Conservation (phyloP, 495 filamentous ascomycete genomes). For the Sordaria brevicollis region DNA sequence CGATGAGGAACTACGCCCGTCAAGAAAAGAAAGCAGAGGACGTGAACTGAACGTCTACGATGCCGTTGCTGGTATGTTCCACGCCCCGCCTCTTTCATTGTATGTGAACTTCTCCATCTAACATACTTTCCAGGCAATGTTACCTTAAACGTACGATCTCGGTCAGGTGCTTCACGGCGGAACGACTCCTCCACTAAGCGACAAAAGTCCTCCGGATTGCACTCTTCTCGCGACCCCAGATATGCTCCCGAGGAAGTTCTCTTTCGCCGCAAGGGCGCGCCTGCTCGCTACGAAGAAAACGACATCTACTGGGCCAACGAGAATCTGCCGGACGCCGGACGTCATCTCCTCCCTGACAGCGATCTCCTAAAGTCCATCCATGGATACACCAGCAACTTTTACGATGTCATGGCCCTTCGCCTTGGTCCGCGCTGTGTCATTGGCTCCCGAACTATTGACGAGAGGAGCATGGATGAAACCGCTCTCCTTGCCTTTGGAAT, state of each 20-base stretch:
- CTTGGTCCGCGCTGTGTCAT: conserved; percentile 9
- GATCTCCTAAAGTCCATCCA: conserved; percentile 72
- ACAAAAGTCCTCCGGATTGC: conserved; percentile 37
- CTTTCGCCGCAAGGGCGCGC: conserved; percentile 52
- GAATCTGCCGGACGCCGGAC: conserved; percentile 29
- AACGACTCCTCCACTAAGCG: conserved; percentile 31
- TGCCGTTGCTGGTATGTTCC: conserved; percentile 57
- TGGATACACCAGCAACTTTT: conserved; percentile 63
- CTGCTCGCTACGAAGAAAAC: conserved; percentile 53
- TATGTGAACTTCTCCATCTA: not conserved
- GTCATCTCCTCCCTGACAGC: conserved; percentile 49
- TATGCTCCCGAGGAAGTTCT: conserved; percentile 67
- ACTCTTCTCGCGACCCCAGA: conserved; percentile 36
- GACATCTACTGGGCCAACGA: conserved; percentile 58
- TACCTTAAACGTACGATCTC: conserved; percentile 12
- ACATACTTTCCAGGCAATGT: conserved; percentile 35
- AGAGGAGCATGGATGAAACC: conserved; percentile 72
- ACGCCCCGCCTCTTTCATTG: not conserved
- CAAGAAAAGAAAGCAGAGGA: not conserved
- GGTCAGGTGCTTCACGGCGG: not conserved
- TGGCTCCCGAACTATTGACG: conserved; percentile 26
- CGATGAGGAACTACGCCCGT: not conserved
- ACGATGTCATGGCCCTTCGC: conserved; percentile 33
- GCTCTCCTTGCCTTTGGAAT: conserved; percentile 74
- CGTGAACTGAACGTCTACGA: conserved; percentile 59